These are phyloP conservation scores for Ramaria sp. DNA, from an alignment of 768 basidiomycete species.

Conservation along the genomic window DNA sequence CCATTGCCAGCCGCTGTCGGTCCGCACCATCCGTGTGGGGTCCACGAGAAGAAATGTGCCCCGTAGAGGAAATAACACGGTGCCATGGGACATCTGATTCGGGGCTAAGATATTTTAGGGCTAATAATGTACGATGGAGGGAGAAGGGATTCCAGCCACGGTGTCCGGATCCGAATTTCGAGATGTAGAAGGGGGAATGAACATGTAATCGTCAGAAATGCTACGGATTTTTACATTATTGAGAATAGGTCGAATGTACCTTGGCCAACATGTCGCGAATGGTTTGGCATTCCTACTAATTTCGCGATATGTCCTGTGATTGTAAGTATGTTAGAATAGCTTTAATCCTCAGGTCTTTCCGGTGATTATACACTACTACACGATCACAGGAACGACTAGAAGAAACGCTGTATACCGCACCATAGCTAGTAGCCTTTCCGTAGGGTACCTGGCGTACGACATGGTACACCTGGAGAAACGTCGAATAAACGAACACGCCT, in stretches of 20 bases:
- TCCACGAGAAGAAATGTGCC: slow-evolving; percentile 71
- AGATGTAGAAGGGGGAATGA: too few relatives aligned
- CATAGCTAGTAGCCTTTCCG: slow-evolving; percentile 65
- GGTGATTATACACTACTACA: too few relatives aligned
- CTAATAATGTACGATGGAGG: slow-evolving; percentile 24
- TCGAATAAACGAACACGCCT: background rate
- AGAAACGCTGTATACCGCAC: slow-evolving; percentile 25
- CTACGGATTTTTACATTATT: too few relatives aligned
- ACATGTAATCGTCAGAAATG: too few relatives aligned
- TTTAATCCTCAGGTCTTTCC: too few relatives aligned
- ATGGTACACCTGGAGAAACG: slow-evolving; percentile 49
- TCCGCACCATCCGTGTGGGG: slow-evolving; percentile 74
- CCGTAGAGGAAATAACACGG: slow-evolving; percentile 60
- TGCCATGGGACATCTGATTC: slow-evolving; percentile 74
- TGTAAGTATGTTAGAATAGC: too few relatives aligned
- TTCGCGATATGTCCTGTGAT: slow-evolving; percentile 78
- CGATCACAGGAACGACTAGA: too few relatives aligned
- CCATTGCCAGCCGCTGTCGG: slow-evolving; percentile 63
- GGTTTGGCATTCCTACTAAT: slow-evolving; percentile 65
- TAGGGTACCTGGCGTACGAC: slow-evolving; percentile 59
- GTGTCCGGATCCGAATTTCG: too few relatives aligned
- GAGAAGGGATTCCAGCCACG: background rate
- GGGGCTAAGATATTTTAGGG: slow-evolving; percentile 64
- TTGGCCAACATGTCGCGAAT: slow-evolving; percentile 77
- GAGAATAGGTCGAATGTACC: slow-evolving; percentile 27